These are phyloP conservation scores for Mucor piriformis DNA, from an alignment of 371 early-diverging fungal genomes.

Conservation along the genomic window DNA sequence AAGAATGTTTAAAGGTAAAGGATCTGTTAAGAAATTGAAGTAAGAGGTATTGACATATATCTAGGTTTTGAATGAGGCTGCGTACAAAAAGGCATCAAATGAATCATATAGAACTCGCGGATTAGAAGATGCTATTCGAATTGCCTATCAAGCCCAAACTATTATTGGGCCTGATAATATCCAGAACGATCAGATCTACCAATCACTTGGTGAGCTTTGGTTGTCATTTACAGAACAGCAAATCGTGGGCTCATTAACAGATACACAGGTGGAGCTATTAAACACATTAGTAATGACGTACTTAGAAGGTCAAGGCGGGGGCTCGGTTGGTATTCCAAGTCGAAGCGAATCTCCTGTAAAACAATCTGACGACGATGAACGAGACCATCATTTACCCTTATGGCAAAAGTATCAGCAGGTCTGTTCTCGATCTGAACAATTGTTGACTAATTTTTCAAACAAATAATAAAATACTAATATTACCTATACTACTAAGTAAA, in stretches of 20 bases:
- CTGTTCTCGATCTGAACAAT: background rate
- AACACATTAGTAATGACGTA: conserved; percentile 43
- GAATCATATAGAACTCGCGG: conserved; percentile 39
- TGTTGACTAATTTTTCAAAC: background rate
- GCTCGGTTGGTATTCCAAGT: background rate
- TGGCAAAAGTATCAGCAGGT: conserved; percentile 20
- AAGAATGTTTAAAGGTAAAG: conserved; percentile 35
- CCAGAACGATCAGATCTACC: conserved; percentile 23
- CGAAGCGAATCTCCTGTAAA: background rate
- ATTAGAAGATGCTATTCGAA: conserved; percentile 40
- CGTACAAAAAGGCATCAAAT: conserved; percentile 35
- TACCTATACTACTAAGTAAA: background rate
- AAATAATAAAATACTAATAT: conserved; percentile 8
- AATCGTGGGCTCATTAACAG: conserved; percentile 16
- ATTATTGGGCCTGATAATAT: conserved; percentile 40
- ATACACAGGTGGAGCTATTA: conserved; percentile 33
- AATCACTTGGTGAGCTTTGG: conserved; percentile 40
- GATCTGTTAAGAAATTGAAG: background rate
- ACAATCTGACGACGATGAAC: background rate
- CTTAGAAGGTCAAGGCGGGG: conserved; percentile 36
- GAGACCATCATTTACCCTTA: background rate
- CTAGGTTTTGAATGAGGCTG: conserved; percentile 30
- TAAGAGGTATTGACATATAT: background rate
- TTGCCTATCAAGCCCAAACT: conserved; percentile 41
- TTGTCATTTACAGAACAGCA: conserved; percentile 36